Percentiles rank a stretch among this genome's conserved stretches.
Conservation (phyloP, 2,329 filamentous ascomycete species). For the Albifimbria verrucaria region DNA sequence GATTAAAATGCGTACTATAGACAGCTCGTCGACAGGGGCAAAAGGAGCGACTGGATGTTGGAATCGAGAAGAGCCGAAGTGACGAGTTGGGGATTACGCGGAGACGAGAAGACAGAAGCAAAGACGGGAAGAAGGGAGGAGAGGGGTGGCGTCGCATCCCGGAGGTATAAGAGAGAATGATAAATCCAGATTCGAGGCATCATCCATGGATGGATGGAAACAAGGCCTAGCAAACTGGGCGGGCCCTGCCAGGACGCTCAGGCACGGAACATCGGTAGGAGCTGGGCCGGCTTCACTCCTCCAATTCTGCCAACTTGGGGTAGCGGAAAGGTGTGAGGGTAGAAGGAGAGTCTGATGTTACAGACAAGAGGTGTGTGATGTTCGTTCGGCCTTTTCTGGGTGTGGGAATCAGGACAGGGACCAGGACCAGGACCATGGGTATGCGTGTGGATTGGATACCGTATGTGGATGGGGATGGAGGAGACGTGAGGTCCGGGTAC, state of each 20-base stretch:
- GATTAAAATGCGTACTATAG: constrained; percentile 13
- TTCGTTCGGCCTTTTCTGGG: no score
- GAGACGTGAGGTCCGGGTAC: not conserved
- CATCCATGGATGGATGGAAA: constrained; percentile 21
- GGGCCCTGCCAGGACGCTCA: not conserved
- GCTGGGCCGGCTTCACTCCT: constrained; percentile 21
- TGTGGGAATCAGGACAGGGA: not conserved
- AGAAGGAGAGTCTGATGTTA: constrained; percentile 14
- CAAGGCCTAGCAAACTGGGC: constrained; percentile 17
- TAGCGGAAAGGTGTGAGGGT: constrained; percentile 7
- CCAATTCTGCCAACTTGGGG: constrained; percentile 23
- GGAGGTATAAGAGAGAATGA: constrained; percentile 23
- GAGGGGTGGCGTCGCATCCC: constrained; percentile 24
- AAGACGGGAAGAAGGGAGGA: constrained; percentile 16
- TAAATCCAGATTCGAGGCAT: constrained; percentile 17
- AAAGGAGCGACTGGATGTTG: constrained; percentile 25
- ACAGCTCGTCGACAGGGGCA: constrained; percentile 11
- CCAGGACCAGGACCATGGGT: not conserved
- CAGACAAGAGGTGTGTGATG: no score
- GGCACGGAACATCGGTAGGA: constrained; percentile 7
- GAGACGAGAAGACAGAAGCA: constrained; percentile 18
- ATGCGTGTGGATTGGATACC: no score
- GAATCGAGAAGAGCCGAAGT: constrained; percentile 4
- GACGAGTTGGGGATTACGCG: constrained; percentile 16
- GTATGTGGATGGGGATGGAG: not conserved